Percentiles rank a stretch among this genome's conserved stretches.
These are phyloP conservation scores for Talaromyces proteolyticus DNA, from an alignment of 495 filamentous ascomycete genomes.

Conservation along the genomic window DNA sequence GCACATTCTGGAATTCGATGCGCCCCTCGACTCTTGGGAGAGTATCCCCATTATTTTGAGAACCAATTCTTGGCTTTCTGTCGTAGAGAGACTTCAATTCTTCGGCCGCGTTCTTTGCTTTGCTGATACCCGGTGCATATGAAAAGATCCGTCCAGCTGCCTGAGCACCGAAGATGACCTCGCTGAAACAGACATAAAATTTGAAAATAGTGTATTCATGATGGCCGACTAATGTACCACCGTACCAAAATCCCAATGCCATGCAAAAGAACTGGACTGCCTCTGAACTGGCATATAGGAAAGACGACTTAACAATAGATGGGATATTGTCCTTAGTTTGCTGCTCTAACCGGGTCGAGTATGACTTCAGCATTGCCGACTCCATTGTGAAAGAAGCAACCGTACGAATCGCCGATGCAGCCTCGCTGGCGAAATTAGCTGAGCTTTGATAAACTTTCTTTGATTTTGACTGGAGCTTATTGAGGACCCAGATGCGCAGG, in stretches of 20 bases:
- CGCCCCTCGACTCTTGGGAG: slow-evolving; percentile 54
- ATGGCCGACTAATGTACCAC: slow-evolving; percentile 69
- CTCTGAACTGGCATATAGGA: slow-evolving; percentile 75
- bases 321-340: slow-evolving; percentile 58
- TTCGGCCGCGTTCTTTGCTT: slow-evolving; percentile 75
- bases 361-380: slow-evolving; percentile 66
- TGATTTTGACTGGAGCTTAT: slow-evolving; percentile 62
- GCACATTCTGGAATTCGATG: slow-evolving; percentile 72
- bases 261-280: slow-evolving; percentile 73
- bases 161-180: slow-evolving; percentile 78
- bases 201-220: slow-evolving; percentile 66
- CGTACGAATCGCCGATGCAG: slow-evolving; percentile 84
- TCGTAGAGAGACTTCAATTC: slow-evolving; percentile 77
- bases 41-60: slow-evolving; percentile 66
- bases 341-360: slow-evolving; percentile 57
- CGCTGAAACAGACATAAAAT: slow-evolving; percentile 80
- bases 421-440: slow-evolving; percentile 84
- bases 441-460: slow-evolving; percentile 68
- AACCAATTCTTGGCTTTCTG: slow-evolving; percentile 68
- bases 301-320: slow-evolving; percentile 61
- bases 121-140: slow-evolving; percentile 82
- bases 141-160: slow-evolving; percentile 81
- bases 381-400: slow-evolving; percentile 85
- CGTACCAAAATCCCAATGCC: slow-evolving; percentile 91
- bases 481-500: slow-evolving; percentile 79